Conservation (phyloP, 495 filamentous ascomycete species). For the Xylaria sp. region DNA sequence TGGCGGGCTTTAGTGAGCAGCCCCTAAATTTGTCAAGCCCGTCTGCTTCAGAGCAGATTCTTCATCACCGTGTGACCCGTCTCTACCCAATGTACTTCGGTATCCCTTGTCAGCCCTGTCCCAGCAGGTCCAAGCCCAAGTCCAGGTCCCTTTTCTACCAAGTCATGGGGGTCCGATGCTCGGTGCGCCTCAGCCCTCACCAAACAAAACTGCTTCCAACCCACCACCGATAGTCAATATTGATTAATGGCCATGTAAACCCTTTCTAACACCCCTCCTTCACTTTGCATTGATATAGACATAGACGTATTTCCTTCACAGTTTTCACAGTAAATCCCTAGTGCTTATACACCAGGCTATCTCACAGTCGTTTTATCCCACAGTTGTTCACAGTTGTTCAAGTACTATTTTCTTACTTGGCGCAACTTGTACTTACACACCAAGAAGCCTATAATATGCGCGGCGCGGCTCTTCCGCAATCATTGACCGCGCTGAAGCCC, state of each 20-base stretch:
- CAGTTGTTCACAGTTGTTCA: neutral
- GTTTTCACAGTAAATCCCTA: neutral
- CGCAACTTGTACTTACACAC: neutral
- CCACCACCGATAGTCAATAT: conserved; percentile 9
- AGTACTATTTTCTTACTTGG: neutral
- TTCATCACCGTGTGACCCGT: conserved; percentile 20
- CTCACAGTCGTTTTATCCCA: neutral
- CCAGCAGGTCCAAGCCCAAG: no score
- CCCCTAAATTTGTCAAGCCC: conserved; percentile 22
- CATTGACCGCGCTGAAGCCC: conserved; percentile 28
- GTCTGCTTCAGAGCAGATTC: conserved; percentile 22
- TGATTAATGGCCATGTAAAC: conserved; percentile 5
- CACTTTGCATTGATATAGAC: conserved; percentile 3
- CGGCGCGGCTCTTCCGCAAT: conserved; percentile 22
- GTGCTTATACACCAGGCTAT: neutral
- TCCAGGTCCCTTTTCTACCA: neutral
- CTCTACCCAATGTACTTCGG: no score
- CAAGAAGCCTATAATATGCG: conserved; percentile 27
- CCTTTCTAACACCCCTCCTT: conserved; percentile 11
- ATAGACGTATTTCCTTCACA: conserved; percentile 1
- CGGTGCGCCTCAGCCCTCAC: neutral
- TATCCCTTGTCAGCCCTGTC: conserved; percentile 19
- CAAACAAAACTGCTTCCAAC: neutral
- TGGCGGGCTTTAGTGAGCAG: conserved; percentile 17
- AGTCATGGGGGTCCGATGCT: conserved; percentile 18